Conservation (phyloP, 2,329 filamentous ascomycete genomes). For the Dryadomyces sulphureus region DNA sequence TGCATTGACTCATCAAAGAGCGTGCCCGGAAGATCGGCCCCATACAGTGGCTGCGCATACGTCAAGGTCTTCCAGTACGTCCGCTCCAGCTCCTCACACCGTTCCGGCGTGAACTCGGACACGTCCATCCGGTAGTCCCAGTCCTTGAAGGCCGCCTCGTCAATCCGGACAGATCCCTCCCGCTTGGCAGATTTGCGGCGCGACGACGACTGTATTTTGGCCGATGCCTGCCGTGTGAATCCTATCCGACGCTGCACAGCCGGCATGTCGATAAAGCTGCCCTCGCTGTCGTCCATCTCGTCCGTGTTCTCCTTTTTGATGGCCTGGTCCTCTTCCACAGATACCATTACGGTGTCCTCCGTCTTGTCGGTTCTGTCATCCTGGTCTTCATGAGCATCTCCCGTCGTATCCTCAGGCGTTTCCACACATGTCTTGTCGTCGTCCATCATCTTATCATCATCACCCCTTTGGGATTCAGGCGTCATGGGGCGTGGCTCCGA, state of each 20-base stretch:
- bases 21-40: conserved; percentile 90
- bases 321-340: conserved; percentile 32
- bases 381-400: conserved; percentile 12
- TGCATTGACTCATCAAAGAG: conserved; percentile 78
- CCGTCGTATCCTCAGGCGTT: conserved; percentile 4
- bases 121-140: conserved; percentile 85
- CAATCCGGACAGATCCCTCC: conserved; percentile 63
- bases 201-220: conserved; percentile 61
- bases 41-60: conserved; percentile 88
- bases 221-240: conserved; percentile 32
- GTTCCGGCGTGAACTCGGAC: conserved; percentile 77
- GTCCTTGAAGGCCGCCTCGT: conserved; percentile 78
- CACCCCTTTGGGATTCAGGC: conserved; percentile 32
- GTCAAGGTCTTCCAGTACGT: conserved; percentile 96
- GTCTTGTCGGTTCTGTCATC: conserved; percentile 15
- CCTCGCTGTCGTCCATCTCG: conserved; percentile 25
- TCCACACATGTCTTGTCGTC: conserved; percentile 10
- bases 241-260: conserved; percentile 29
- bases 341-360: conserved; percentile 23
- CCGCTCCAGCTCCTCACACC: conserved; percentile 87
- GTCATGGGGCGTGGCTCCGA: conserved; percentile 41
- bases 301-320: conserved; percentile 27
- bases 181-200: conserved; percentile 74
- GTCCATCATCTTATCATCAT: conserved; percentile 9
- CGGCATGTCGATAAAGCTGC: background rate